These are phyloP conservation scores for Podosphaera xanthii DNA, from an alignment of 2,329 filamentous ascomycete genomes.

Conservation along the genomic window DNA sequence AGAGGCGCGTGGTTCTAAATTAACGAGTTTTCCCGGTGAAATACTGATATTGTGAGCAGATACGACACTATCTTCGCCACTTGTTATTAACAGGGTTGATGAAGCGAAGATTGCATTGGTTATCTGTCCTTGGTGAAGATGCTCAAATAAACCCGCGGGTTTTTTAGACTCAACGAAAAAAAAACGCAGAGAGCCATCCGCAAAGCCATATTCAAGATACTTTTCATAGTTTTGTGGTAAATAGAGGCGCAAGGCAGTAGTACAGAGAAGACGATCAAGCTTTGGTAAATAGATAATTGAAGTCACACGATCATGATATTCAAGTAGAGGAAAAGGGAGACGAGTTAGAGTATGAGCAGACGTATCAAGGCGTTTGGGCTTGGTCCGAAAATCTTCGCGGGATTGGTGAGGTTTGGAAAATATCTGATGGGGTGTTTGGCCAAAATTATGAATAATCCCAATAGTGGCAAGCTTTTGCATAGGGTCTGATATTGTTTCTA, in stretches of 20 bases:
- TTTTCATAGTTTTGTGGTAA: conserved; percentile 72
- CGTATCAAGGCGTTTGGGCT: conserved; percentile 50
- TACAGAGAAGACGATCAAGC: conserved; percentile 61
- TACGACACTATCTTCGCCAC: conserved; percentile 77
- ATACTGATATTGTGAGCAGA: conserved; percentile 57
- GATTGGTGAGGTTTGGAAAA: conserved; percentile 61
- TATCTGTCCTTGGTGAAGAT: conserved; percentile 77
- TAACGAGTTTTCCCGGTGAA: conserved; percentile 42
- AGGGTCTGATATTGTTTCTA: conserved; percentile 76
- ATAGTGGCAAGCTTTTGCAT: conserved; percentile 75
- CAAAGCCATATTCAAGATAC: conserved; percentile 89
- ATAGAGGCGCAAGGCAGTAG: conserved; percentile 66
- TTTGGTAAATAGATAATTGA: conserved; percentile 59
- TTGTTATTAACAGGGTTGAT: conserved; percentile 74
- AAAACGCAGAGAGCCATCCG: conserved; percentile 80
- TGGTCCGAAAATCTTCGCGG: conserved; percentile 45
- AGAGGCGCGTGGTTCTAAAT: conserved; percentile 54
- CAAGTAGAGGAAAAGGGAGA: conserved; percentile 53
- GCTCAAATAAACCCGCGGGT: conserved; percentile 73
- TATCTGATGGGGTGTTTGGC: conserved; percentile 88
- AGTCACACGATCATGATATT: conserved; percentile 52
- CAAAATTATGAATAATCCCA: conserved; percentile 95
- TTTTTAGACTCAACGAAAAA: conserved; percentile 67
- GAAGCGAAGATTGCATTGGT: conserved; percentile 69
- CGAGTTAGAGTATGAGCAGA: conserved; percentile 54